Percentiles rank a stretch among this genome's conserved stretches.
These are phyloP conservation scores for Chrysophaeum taylorii DNA, from an alignment of 352 stramenopile genomes.

Conservation along the genomic window DNA sequence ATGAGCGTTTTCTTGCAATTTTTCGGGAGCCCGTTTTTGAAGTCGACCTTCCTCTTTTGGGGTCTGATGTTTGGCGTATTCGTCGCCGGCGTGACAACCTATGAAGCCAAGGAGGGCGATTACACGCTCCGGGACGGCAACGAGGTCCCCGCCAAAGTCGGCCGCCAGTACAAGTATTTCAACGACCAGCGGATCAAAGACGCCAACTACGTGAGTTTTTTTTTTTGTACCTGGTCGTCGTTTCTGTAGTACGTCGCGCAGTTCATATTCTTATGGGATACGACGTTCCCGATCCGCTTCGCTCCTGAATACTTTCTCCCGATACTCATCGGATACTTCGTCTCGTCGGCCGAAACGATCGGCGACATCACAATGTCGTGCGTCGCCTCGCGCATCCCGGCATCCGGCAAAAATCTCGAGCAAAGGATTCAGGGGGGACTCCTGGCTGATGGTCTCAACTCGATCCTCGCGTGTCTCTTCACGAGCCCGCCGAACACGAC, in stretches of 20 bases:
- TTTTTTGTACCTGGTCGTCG: too few relatives aligned
- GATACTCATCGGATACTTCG: constrained; percentile 26
- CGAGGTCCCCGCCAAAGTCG: background rate
- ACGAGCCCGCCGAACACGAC: constrained; percentile 52
- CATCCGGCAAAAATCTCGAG: constrained; percentile 33
- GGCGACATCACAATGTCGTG: constrained; percentile 45
- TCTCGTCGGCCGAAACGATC: constrained; percentile 50
- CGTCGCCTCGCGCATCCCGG: constrained; percentile 36
- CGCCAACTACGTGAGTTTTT: too few relatives aligned
- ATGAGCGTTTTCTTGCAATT: constrained; percentile 40
- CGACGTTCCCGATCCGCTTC: constrained; percentile 40
- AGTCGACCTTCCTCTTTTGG: constrained; percentile 24
- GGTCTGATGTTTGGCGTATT: constrained; percentile 47
- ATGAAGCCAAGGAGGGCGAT: constrained; percentile 31
- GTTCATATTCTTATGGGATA: constrained; percentile 38
- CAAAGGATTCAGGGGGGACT: constrained; percentile 41
- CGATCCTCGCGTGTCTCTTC: constrained; percentile 38
- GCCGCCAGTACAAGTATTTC: constrained; percentile 11
- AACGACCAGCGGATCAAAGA: constrained; percentile 10
- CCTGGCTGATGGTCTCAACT: constrained; percentile 40
- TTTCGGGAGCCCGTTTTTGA: constrained; percentile 25
- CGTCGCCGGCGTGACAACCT: constrained; percentile 36
- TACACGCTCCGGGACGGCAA: constrained; percentile 22
- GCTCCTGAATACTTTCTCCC: constrained; percentile 22
- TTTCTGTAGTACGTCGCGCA: too few relatives aligned